Percentiles rank a stretch among this genome's conserved stretches.
These are phyloP conservation scores for Globisporangium cylindrosporum DNA, from an alignment of 352 stramenopile species.

Conservation along the genomic window DNA sequence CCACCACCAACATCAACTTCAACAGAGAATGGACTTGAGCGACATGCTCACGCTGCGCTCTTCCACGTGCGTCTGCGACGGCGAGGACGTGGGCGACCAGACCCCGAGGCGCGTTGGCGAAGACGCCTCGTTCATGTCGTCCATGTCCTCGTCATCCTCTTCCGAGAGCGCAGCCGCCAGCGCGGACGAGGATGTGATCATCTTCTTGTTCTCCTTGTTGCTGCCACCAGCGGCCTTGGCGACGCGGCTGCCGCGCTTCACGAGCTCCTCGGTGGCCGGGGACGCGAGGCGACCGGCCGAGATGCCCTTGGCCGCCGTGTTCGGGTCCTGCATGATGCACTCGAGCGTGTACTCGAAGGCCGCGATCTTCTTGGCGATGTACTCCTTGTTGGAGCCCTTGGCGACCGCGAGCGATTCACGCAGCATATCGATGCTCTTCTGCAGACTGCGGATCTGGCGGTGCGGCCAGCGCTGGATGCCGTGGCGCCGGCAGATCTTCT, in stretches of 20 bases:
- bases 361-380: constrained; percentile 81
- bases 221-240: background rate
- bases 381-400: constrained; percentile 74
- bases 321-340: constrained; percentile 80
- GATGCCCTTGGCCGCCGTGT: constrained; percentile 73
- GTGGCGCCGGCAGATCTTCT: constrained; percentile 82
- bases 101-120: constrained; percentile 4
- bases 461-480: constrained; percentile 84
- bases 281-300: constrained; percentile 58
- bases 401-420: constrained; percentile 65
- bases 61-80: constrained; percentile 20
- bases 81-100: constrained; percentile 16
- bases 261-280: constrained; percentile 51
- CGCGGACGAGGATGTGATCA: constrained; percentile 26
- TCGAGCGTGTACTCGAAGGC: constrained; percentile 80
- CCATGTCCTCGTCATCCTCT: constrained; percentile 21
- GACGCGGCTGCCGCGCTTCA: constrained; percentile 47
- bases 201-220: constrained; percentile 23
- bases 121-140: constrained; percentile 21
- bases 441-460: constrained; percentile 75
- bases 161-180: constrained; percentile 37
- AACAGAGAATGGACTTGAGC: constrained; percentile 73
- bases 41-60: constrained; percentile 63
- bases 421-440: constrained; percentile 85
- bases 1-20: constrained; percentile 9